Conservation (phyloP, 1,284 basidiomycete species). For the Ceratobasidium sp. region DNA sequence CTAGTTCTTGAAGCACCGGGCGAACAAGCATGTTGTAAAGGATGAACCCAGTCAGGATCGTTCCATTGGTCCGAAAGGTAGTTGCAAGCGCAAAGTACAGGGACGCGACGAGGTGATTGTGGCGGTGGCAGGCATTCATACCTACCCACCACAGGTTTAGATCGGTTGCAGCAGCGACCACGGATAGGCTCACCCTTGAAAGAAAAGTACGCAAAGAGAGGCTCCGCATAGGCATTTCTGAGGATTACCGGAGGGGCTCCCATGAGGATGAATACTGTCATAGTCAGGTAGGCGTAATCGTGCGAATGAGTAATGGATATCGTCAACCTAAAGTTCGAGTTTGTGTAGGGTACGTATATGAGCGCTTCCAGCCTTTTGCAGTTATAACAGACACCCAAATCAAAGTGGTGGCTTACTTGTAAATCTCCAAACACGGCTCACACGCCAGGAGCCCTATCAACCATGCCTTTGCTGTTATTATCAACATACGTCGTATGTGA, state of each 20-base stretch:
- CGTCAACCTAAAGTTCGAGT: conserved; percentile 2
- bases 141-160: conserved; percentile 59
- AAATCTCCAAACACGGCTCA: conserved; percentile 59
- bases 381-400: too few species aligned
- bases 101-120: conserved; percentile 65
- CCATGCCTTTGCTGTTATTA: not conserved
- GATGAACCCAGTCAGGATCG: conserved; percentile 79
- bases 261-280: conserved; percentile 78
- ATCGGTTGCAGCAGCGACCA: not conserved
- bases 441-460: conserved; percentile 4
- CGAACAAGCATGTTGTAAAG: conserved; percentile 72
- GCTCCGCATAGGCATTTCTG: conserved; percentile 82
- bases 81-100: conserved; percentile 73
- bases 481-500: not conserved
- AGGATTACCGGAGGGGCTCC: conserved; percentile 81
- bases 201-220: conserved; percentile 83
- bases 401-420: conserved; percentile 57
- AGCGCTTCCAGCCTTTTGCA: not conserved
- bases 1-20: conserved; percentile 58
- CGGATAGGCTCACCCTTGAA: conserved; percentile 69
- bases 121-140: conserved; percentile 68
- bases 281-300: conserved; percentile 67
- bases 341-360: not conserved
- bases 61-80: conserved; percentile 83
- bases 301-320: conserved; percentile 55